phyloP scores from a whole-genome alignment of 1,139 yeast genomes.

The Kodamaea plutei region DNA sequence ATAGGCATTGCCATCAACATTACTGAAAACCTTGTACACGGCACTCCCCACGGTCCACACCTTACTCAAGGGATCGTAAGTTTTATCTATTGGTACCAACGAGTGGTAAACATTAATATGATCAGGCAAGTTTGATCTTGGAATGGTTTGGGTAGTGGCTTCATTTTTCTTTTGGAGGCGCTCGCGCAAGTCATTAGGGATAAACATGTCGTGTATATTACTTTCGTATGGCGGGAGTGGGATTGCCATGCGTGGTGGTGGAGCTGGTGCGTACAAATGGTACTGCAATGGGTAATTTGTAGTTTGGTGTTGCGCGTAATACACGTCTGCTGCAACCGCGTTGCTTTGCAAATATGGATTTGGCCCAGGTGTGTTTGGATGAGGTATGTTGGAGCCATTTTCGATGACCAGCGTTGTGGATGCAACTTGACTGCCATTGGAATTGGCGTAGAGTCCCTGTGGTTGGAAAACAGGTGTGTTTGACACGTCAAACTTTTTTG shows the following conservation, averaged over 20 bases:
- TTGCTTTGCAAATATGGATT: constrained; percentile 20
- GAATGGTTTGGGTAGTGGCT: constrained; percentile 69
- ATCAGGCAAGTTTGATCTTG: constrained; percentile 62
- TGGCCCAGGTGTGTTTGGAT: neutral
- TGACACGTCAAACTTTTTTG: constrained; percentile 26
- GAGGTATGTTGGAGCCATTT: constrained; percentile 7
- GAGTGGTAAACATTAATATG: constrained; percentile 82
- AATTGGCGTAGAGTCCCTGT: constrained; percentile 9
- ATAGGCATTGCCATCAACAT: constrained; percentile 74
- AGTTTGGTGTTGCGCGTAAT: constrained; percentile 18
- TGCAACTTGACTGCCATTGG: constrained; percentile 2
- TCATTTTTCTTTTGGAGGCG: constrained; percentile 70
- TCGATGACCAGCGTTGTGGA: neutral
- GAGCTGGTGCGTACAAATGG: constrained; percentile 85
- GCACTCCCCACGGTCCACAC: constrained; percentile 61
- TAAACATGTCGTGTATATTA: constrained; percentile 63
- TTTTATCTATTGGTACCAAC: constrained; percentile 75
- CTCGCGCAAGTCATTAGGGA: constrained; percentile 71
- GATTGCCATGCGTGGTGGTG: constrained; percentile 66
- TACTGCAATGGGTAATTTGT: constrained; percentile 66
- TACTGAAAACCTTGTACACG: constrained; percentile 76
- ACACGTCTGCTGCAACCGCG: constrained; percentile 17
- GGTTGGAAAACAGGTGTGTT: constrained; percentile 29
- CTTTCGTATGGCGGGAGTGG: constrained; percentile 69
- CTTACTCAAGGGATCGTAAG: constrained; percentile 48